These are phyloP conservation scores for Polyporus tsugae DNA, from an alignment of 1,284 basidiomycete genomes.

Conservation along the genomic window DNA sequence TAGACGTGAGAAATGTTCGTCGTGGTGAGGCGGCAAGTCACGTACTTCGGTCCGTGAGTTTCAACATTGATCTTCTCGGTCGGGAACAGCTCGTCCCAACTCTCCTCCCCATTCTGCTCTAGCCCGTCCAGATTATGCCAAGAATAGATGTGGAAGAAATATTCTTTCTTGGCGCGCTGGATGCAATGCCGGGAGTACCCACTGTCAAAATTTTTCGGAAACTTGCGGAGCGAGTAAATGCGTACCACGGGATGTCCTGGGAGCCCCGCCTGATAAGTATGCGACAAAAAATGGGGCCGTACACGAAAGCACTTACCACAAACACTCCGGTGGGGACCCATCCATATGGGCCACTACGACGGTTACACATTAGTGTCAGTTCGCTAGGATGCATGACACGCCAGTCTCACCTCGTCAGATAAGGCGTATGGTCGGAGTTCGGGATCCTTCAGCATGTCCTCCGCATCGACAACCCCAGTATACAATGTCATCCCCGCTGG, in stretches of 20 bases:
- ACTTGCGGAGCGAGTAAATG: conserved; percentile 1
- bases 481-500: conserved; percentile 32
- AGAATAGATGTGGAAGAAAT: conserved; percentile 35
- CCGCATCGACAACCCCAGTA: conserved; percentile 31
- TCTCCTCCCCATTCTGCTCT: conserved; percentile 31
- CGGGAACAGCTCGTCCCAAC: conserved; percentile 35
- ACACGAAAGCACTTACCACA: conserved; percentile 31
- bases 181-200: neutral
- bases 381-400: neutral
- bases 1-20: neutral
- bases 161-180: conserved; percentile 35
- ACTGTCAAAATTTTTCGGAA: conserved; percentile 1
- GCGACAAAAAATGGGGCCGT: neutral
- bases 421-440: conserved; percentile 27
- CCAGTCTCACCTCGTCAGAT: conserved; percentile 31
- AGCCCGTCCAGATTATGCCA: conserved; percentile 29
- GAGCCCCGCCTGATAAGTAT: conserved; percentile 13
- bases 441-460: conserved; percentile 36
- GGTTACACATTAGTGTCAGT: neutral
- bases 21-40: no score
- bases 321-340: conserved; percentile 35
- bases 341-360: conserved; percentile 36
- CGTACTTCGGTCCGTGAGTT: conserved; percentile 30
- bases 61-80: conserved; percentile 27
- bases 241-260: conserved; percentile 40